Base-by-base conservation (phyloP, 495 filamentous ascomycete species). In the Penicillium argentinense region DNA sequence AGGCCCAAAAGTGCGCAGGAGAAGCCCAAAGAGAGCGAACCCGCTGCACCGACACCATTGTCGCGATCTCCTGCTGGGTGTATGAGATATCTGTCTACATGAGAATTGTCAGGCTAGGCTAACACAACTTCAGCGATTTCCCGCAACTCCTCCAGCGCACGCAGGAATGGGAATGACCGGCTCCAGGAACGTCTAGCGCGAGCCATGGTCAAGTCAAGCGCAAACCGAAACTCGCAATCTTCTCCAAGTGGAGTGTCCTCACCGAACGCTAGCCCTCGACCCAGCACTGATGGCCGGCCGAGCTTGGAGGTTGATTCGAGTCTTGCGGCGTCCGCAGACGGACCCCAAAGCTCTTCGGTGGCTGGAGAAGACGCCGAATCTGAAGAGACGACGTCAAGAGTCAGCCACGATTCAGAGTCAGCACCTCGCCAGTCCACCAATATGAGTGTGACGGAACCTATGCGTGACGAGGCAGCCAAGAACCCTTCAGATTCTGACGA, bases 141-240 rank as follows among this genome's bases (percentile, higher is more conserved):
- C 6, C 74, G 71, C 23, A 82, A 66, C 51, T 69, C 74, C 13
- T 75, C 71, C 9, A 70, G 49, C 49, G 64, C 76, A 28, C 74
- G 70, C 45, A 78, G 79, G 42, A 91, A 85, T 73, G 86, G 79
- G 42, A 91, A 85, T 73, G 86, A 89, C 50, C 80, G 88, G 9
- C 76, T 97, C 27, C 91, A 96, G 63, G 91, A 96, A 67, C 82
- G 89, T 22, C 73, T 97, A 5, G 91, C 90, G 26, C 79, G 79
- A 28, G 84, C 84, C 9, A 69, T 85, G 58, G 78, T 71, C 0
- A 75, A 74, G 6, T 76, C 66, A 34, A 48, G 63, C 14, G 50
- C 49, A 1, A 64, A 56, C 42, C 29, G 51, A 8, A 50, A 56
- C 18, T 63, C 66, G 4, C 62, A 61, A n/a, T 66, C 66, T 38